Percentiles rank a stretch among this genome's conserved stretches.
These are phyloP conservation scores for Beauveria varroae DNA, from an alignment of 2,329 filamentous ascomycete species.

Conservation along the genomic window DNA sequence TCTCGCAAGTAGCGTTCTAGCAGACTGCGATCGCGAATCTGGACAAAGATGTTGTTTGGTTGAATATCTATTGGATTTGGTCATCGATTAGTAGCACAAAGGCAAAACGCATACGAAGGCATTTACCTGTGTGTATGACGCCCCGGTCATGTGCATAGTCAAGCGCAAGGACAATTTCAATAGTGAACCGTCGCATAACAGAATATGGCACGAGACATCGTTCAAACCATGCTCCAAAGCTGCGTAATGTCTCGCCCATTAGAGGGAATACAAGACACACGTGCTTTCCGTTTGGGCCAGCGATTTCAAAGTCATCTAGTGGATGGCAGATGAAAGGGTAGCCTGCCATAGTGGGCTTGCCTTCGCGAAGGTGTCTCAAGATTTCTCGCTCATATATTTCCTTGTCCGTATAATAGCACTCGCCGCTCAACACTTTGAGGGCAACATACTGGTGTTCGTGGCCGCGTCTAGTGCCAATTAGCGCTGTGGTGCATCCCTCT, in stretches of 20 bases:
- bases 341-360: not conserved
- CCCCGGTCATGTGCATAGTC: slow-evolving; percentile 16
- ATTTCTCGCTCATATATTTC: slow-evolving; percentile 18
- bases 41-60: slow-evolving; percentile 18
- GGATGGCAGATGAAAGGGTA: slow-evolving; percentile 15
- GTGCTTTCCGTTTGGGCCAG: slow-evolving; percentile 24
- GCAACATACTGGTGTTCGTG: slow-evolving; percentile 15
- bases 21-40: slow-evolving; percentile 13
- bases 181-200: slow-evolving; percentile 14
- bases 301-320: slow-evolving; percentile 20
- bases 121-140: slow-evolving; percentile 19
- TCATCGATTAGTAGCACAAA: not conserved
- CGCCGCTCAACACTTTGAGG: slow-evolving; percentile 21
- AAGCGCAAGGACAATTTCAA: slow-evolving; percentile 16
- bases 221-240: slow-evolving; percentile 14
- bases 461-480: not conserved
- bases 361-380: slow-evolving; percentile 15
- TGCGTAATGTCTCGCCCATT: slow-evolving; percentile 20
- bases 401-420: slow-evolving; percentile 10
- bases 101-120: not conserved
- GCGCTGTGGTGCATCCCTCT: not conserved
- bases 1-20: slow-evolving; percentile 14
- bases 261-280: slow-evolving; percentile 23
- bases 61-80: slow-evolving; percentile 15
- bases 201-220: slow-evolving; percentile 12